These are phyloP conservation scores for Candida orba DNA, from an alignment of 805 yeast genomes.

Conservation along the genomic window DNA sequence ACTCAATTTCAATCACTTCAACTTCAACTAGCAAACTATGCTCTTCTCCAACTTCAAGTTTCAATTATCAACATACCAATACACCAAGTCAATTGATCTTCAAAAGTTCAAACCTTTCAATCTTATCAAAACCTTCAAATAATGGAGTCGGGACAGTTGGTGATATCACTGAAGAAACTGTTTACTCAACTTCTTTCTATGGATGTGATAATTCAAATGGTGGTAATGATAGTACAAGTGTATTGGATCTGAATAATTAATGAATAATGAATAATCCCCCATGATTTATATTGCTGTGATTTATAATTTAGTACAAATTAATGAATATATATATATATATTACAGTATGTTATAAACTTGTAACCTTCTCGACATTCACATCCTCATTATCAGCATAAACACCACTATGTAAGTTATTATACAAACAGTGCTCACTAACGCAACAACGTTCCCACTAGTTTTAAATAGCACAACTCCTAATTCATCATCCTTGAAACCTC, in stretches of 20 bases:
- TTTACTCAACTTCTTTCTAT: constrained; percentile 15
- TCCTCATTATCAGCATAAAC: constrained; percentile 40
- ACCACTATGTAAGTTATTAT: constrained; percentile 43
- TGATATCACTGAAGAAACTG: constrained; percentile 18
- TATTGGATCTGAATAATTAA: background rate
- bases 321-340: no score
- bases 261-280: background rate
- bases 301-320: background rate
- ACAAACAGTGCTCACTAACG: constrained; percentile 45
- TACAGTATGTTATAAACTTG: no score
- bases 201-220: background rate
- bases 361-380: constrained; percentile 21
- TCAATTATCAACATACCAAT: background rate
- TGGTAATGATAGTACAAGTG: background rate
- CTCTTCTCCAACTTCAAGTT: background rate
- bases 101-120: background rate
- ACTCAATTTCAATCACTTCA: constrained; percentile 1
- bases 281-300: background rate
- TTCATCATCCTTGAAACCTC: constrained; percentile 23
- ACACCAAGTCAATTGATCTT: background rate
- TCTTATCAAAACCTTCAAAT: constrained; percentile 1
- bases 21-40: background rate
- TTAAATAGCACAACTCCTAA: constrained; percentile 34
- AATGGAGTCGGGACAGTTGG: constrained; percentile 16
- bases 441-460: constrained; percentile 57